Evolutionary conservation across 2,329 filamentous ascomycete genomes (phyloP), one percentile per base, ranked within the genome.

Genomic region (Fusarium sp.): DNA sequence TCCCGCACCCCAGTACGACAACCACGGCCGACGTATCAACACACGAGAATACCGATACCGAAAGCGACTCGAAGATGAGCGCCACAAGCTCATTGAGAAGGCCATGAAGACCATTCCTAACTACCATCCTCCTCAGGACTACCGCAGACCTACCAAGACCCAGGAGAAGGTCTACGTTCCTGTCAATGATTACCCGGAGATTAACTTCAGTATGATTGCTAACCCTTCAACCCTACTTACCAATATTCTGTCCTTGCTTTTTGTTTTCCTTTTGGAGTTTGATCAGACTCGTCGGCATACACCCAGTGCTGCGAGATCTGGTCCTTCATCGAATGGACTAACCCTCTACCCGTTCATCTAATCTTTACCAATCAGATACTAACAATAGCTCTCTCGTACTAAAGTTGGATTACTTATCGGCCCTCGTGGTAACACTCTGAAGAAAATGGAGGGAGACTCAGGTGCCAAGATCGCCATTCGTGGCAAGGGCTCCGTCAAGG

Each of bases 161-260:
- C 96, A 99, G 85, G 96, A 99, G 88, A 99, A 99, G 88, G 97
- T 99, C 92, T 99, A 99, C 82, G 96, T 99, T 82, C 96, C 96
- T 81, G 96, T 99, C 86, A 99, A 99, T 90, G 96, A 99, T 84
- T 99, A 99, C 83, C 96, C 96, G 88, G 96, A 99, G 84, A 98
- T 99, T 91, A 99, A 99, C 92, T 99, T 99, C 94, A 99, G 96
- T 99, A 98, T 95, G 95, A 95, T 96, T 94, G 91, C 94, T 97
- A 97, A 97, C 94, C 94, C 94, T 94, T 73, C 91, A 91, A 92
- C 90, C 86, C 90, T 92, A 91, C 92, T 84, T 83, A 85, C 80
- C 84, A 75, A 74, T 60, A 42, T 61, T 60, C 79, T 77, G 73
- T 73, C 77, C 58, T 70, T 76, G 76, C 73, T 78, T 78, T 79